phyloP scores from a whole-genome alignment of 768 basidiomycete genomes.

The Pluteus cervinus region DNA sequence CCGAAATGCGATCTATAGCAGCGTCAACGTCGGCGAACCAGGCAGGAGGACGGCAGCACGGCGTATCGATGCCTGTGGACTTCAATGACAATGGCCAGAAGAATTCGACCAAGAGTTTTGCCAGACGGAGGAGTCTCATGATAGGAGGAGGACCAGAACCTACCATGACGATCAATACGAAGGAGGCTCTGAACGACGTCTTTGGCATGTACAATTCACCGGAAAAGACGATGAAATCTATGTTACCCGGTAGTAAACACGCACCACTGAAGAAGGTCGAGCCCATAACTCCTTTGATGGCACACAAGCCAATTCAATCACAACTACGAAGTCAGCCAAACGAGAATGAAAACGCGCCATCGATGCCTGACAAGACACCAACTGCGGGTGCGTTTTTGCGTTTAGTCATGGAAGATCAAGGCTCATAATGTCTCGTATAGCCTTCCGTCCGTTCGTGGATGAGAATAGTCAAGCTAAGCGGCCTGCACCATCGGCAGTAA shows the following conservation, averaged over 20 bases:
- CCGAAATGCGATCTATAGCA: constrained; percentile 27
- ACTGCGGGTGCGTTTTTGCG: constrained; percentile 24
- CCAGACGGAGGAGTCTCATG: constrained; percentile 38
- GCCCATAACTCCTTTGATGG: constrained; percentile 42
- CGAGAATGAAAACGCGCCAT: constrained; percentile 36
- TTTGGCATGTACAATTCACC: constrained; percentile 96
- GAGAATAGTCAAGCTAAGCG: constrained; percentile 46
- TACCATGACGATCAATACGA: constrained; percentile 95
- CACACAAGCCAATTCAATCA: too few species aligned
- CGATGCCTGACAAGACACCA: constrained; percentile 33
- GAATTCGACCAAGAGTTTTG: constrained; percentile 35
- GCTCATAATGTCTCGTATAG: constrained; percentile 22
- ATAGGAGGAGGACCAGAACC: constrained; percentile 51
- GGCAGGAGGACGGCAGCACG: constrained; percentile 1
- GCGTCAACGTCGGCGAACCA: constrained; percentile 25
- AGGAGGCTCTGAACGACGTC: constrained; percentile 89
- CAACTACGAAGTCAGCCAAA: too few species aligned
- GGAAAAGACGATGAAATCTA: constrained; percentile 58
- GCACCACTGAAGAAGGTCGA: constrained; percentile 67
- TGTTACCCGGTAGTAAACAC: constrained; percentile 62
- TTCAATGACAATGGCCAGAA: constrained; percentile 53
- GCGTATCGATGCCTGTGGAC: constrained; percentile 38
- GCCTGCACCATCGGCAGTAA: constrained; percentile 39
- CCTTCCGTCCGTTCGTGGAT: constrained; percentile 67
- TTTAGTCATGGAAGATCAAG: constrained; percentile 7